Evolutionary conservation across 164 flowering plant genomes (phyloP).

Genomic region (Umbilicus rupestris): DNA sequence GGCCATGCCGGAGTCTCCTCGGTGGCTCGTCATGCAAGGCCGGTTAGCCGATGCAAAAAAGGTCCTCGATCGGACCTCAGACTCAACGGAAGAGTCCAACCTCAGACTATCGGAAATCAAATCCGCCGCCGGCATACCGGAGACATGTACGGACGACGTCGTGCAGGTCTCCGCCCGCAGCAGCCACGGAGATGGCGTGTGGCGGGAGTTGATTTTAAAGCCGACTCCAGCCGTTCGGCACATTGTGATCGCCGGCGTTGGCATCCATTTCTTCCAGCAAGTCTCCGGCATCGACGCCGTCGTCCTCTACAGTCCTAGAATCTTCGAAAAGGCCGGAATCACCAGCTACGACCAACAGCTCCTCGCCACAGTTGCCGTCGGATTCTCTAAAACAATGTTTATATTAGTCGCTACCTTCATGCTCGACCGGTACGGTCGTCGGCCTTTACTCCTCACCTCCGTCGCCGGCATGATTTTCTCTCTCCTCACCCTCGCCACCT

Average conservation of each 20-base stretch:
- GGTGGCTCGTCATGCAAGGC: conserved; percentile 74
- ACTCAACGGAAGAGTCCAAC: conserved; percentile 43
- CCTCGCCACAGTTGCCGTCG: conserved; percentile 58
- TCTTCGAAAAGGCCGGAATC: conserved; percentile 63
- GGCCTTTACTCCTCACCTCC: conserved; percentile 59
- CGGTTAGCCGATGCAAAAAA: conserved; percentile 36
- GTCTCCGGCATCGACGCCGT: conserved; percentile 92
- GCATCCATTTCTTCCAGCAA: conserved; percentile 90
- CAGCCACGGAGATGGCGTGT: conserved; percentile 21
- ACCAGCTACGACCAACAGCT: conserved; percentile 15
- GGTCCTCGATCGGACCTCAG: conserved; percentile 40
- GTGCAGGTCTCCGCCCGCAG: neutral
- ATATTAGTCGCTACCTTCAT: conserved; percentile 49
- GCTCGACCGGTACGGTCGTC: conserved; percentile 57
- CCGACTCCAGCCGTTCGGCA: conserved; percentile 44
- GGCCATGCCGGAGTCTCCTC: conserved; percentile 74
- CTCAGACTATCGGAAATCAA: conserved; percentile 36
- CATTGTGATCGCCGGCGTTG: conserved; percentile 56
- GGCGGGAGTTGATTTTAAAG: conserved; percentile 50
- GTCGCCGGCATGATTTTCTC: conserved; percentile 46
- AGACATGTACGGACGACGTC: conserved; percentile 12
- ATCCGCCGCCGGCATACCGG: conserved; percentile 7
- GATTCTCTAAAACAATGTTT: conserved; percentile 51
- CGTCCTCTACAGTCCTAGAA: conserved; percentile 55
- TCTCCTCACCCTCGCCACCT: conserved; percentile 35